These are phyloP conservation scores for Wickerhamia fluorescens DNA, from an alignment of 805 yeast genomes.

Conservation along the genomic window DNA sequence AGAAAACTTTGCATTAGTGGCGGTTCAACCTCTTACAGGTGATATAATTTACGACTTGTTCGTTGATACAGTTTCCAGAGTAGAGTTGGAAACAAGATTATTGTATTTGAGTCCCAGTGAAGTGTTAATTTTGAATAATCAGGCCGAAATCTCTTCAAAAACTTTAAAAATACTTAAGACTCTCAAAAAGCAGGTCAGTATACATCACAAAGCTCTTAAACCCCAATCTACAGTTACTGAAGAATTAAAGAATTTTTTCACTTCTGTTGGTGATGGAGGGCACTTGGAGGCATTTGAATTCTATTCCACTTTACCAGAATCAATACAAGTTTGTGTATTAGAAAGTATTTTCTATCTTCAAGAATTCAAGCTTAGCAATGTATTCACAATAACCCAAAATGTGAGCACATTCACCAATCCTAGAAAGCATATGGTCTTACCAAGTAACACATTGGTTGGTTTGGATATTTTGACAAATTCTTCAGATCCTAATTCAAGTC, in stretches of 20 bases:
- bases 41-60: constrained; percentile 69
- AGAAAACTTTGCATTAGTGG: constrained; percentile 29
- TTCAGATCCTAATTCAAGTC: constrained; percentile 28
- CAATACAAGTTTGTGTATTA: constrained; percentile 31
- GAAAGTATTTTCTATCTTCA: constrained; percentile 47
- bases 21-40: constrained; percentile 69
- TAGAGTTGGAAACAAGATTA: constrained; percentile 66
- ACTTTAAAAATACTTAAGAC: constrained; percentile 12
- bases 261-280: constrained; percentile 13
- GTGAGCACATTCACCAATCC: constrained; percentile 44
- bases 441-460: constrained; percentile 59
- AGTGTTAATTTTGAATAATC: constrained; percentile 37
- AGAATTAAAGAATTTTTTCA: constrained; percentile 19
- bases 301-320: constrained; percentile 14
- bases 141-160: constrained; percentile 20
- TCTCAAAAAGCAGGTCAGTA: constrained; percentile 1
- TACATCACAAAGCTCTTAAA: too few species aligned
- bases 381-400: constrained; percentile 48
- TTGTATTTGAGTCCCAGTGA: constrained; percentile 75
- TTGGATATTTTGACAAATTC: constrained; percentile 69
- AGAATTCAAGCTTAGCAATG: constrained; percentile 55
- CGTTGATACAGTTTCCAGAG: constrained; percentile 48
- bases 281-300: constrained; percentile 15
- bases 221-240: constrained; percentile 1
- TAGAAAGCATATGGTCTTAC: constrained; percentile 47